phyloP scores from a whole-genome alignment of 805 yeast species.

The Tetrapisispora iriomotensis region DNA sequence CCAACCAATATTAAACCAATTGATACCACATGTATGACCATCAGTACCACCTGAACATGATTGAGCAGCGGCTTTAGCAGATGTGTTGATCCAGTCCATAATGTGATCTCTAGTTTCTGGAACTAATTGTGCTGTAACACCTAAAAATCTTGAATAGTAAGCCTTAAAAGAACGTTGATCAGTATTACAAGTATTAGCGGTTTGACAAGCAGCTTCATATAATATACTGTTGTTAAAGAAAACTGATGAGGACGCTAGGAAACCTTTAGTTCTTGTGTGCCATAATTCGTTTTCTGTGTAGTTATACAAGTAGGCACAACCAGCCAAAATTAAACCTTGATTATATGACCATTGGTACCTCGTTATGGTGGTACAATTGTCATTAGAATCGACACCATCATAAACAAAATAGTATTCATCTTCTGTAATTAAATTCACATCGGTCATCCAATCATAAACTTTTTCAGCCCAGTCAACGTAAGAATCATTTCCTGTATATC shows the following conservation, averaged over 20 bases:
- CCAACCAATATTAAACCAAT: slow-evolving; percentile 64
- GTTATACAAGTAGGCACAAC: slow-evolving; percentile 73
- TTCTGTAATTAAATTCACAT: slow-evolving; percentile 36
- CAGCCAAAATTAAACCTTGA: slow-evolving; percentile 68
- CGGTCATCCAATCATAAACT: slow-evolving; percentile 74
- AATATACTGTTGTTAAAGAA: slow-evolving; percentile 51
- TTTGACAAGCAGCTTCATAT: slow-evolving; percentile 82
- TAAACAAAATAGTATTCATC: slow-evolving; percentile 34
- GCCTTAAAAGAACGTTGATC: slow-evolving; percentile 95
- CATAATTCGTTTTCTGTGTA: slow-evolving; percentile 57
- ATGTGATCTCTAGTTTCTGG: slow-evolving; percentile 38
- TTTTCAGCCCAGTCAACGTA: slow-evolving; percentile 67
- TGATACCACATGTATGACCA: slow-evolving; percentile 78
- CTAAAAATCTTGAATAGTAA: slow-evolving; percentile 63
- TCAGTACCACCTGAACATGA: slow-evolving; percentile 84
- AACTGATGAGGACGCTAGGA: slow-evolving; percentile 45
- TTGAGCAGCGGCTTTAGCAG: slow-evolving; percentile 65
- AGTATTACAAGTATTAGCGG: slow-evolving; percentile 51
- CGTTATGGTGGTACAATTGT: slow-evolving; percentile 54
- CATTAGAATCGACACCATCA: slow-evolving; percentile 55
- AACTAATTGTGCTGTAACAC: slow-evolving; percentile 59
- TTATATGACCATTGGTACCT: slow-evolving; percentile 77
- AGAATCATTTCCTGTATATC: slow-evolving; percentile 66
- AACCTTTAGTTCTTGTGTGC: slow-evolving; percentile 48
- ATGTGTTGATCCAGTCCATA: slow-evolving; percentile 31